phyloP scores from a whole-genome alignment of 805 yeast species.

The Candida saitoana region DNA sequence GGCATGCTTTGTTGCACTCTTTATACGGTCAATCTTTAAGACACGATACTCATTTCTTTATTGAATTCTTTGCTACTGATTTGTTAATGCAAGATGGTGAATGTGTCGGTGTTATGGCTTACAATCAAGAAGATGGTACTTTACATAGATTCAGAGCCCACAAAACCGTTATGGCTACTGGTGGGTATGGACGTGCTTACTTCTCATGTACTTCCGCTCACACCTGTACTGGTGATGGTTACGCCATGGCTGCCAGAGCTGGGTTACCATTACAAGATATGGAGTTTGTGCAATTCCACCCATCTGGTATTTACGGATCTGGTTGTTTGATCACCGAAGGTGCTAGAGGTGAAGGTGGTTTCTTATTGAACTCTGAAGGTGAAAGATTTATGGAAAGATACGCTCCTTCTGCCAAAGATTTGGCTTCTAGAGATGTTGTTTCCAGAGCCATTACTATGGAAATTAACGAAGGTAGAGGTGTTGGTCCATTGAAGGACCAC shows the following conservation, averaged over 20 bases:
- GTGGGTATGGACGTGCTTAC: conserved; percentile 98
- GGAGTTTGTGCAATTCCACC: conserved; percentile 98
- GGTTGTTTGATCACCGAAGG: conserved; percentile 99
- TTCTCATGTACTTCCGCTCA: conserved; percentile 99
- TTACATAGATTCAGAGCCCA: conserved; percentile 96
- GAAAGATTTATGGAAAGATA: conserved; percentile 99
- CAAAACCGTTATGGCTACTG: conserved; percentile 94
- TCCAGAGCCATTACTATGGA: conserved; percentile 98
- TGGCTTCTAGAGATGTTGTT: conserved; percentile 97
- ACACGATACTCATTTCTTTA: conserved; percentile 96
- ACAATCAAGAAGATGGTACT: conserved; percentile 98
- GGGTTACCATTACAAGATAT: conserved; percentile 96
- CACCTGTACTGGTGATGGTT: conserved; percentile 99
- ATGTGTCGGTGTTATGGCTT: conserved; percentile 95
- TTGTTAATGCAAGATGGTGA: conserved; percentile 91
- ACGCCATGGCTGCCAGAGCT: conserved; percentile 97
- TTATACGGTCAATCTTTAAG: conserved; percentile 93
- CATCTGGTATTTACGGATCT: conserved; percentile 98
- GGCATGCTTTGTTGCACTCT: conserved; percentile 94
- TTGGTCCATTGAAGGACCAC: conserved; percentile 94
- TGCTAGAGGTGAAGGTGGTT: conserved; percentile 99
- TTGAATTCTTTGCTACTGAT: conserved; percentile 95
- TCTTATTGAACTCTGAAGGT: conserved; percentile 92
- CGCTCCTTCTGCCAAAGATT: conserved; percentile 97
- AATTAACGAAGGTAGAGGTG: conserved; percentile 98